A percentile compares a stretch with the other conserved stretches of the same genome.
phyloP scores from a whole-genome alignment of 1,284 basidiomycete species.

The Boletellus sp. region DNA sequence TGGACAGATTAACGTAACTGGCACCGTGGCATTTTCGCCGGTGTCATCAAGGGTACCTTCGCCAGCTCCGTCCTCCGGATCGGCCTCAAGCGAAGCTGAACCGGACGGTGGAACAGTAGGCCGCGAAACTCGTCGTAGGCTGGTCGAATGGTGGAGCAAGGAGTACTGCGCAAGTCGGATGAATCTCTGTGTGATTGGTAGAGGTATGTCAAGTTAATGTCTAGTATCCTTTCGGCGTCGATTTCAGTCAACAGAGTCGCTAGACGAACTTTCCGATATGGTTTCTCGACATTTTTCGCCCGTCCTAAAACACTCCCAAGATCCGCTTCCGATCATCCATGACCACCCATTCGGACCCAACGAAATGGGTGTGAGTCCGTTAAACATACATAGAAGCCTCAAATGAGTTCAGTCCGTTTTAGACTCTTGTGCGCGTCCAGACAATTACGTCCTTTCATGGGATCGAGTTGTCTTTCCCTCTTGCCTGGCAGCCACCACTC shows the following conservation, averaged over 20 bases:
- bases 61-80: conserved; percentile 57
- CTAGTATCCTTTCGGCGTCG: not conserved
- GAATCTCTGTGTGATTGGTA: conserved; percentile 88
- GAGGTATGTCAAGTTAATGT: conserved; percentile 48
- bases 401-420: conserved; percentile 6
- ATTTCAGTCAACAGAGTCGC: conserved; percentile 54
- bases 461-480: conserved; percentile 85
- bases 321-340: conserved; percentile 63
- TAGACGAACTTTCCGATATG: conserved; percentile 74
- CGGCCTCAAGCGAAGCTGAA: conserved; percentile 54
- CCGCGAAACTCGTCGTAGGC: conserved; percentile 83
- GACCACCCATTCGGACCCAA: conserved; percentile 77
- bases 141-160: conserved; percentile 93
- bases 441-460: conserved; percentile 90
- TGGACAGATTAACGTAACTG: conserved; percentile 3
- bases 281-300: conserved; percentile 78
- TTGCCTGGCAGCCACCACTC: conserved; percentile 78
- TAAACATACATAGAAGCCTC: not conserved
- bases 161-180: conserved; percentile 95
- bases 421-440: conserved; percentile 85
- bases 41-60: conserved; percentile 57
- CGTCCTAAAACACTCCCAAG: conserved; percentile 67
- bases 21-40: conserved; percentile 43
- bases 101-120: conserved; percentile 76
- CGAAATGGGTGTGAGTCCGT: conserved; percentile 67